Conservation (phyloP, 768 basidiomycete genomes). For the Dioszegia aurantiaca region DNA sequence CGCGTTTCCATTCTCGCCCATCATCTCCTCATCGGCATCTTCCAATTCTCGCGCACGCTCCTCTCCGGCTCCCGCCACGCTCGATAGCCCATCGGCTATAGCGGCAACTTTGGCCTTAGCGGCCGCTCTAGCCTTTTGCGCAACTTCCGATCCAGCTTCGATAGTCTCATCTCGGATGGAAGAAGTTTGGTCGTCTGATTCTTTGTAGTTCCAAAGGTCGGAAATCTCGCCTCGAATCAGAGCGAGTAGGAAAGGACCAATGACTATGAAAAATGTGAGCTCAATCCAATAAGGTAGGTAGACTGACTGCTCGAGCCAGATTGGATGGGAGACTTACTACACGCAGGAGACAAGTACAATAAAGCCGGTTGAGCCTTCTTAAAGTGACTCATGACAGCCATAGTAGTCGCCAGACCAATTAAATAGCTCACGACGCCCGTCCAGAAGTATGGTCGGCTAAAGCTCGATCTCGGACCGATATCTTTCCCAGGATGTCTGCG, state of each 20-base stretch:
- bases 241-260: slow-evolving; percentile 65
- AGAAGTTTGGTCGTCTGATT: slow-evolving; percentile 51
- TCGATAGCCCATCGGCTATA: not conserved
- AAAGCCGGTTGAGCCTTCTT: slow-evolving; percentile 82
- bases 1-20: not conserved
- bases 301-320: no score
- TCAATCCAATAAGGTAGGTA: no score
- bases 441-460: slow-evolving; percentile 72
- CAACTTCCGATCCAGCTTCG: slow-evolving; percentile 37
- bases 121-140: slow-evolving; percentile 28
- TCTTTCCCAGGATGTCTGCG: slow-evolving; percentile 28
- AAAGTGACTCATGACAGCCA: slow-evolving; percentile 78
- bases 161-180: slow-evolving; percentile 34
- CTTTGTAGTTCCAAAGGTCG: slow-evolving; percentile 70
- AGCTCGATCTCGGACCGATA: slow-evolving; percentile 51
- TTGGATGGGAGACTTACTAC: slow-evolving; percentile 38
- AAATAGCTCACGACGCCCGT: slow-evolving; percentile 70
- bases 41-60: not conserved
- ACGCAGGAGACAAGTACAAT: slow-evolving; percentile 69
- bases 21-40: slow-evolving; percentile 1
- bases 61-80: not conserved
- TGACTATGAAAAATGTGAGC: slow-evolving; percentile 52
- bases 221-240: slow-evolving; percentile 65
- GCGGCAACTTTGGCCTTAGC: slow-evolving; percentile 16
- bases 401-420: slow-evolving; percentile 68